Percentiles rank a stretch among this genome's conserved stretches.
phyloP scores from a whole-genome alignment of 2,329 filamentous ascomycete genomes.

The Orbilia ellipsospora region DNA sequence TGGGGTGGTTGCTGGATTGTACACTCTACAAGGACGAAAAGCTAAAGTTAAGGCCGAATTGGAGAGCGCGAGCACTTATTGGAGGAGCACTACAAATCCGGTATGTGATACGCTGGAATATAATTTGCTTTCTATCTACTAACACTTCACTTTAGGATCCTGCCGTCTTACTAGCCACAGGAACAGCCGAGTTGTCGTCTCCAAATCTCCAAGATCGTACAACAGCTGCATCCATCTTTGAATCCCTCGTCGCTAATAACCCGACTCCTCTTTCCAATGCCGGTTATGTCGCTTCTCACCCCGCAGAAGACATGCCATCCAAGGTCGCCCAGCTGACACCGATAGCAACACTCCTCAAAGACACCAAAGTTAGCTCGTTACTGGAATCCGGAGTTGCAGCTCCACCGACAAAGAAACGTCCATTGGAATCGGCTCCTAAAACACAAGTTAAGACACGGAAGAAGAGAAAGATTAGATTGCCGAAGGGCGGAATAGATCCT shows the following conservation, averaged over 20 bases:
- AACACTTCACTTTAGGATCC: conserved; percentile 58
- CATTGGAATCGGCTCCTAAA: conserved; percentile 63
- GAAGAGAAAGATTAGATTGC: conserved; percentile 69
- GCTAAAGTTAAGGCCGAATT: conserved; percentile 78
- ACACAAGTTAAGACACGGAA: conserved; percentile 67
- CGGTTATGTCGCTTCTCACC: conserved; percentile 84
- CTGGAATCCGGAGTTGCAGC: conserved; percentile 74
- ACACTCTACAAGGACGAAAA: conserved; percentile 79
- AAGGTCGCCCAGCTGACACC: conserved; percentile 68
- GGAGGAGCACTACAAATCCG: conserved; percentile 70
- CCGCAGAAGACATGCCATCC: conserved; percentile 69
- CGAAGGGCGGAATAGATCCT: conserved; percentile 76
- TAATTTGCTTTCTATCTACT: conserved; percentile 2
- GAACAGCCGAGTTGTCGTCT: conserved; percentile 82
- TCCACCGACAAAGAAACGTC: conserved; percentile 67
- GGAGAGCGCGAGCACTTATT: conserved; percentile 81
- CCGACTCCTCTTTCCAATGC: conserved; percentile 75
- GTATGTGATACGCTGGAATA: conserved; percentile 24
- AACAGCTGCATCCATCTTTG: conserved; percentile 82
- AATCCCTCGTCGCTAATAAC: conserved; percentile 74
- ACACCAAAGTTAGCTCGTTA: conserved; percentile 72
- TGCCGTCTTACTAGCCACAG: conserved; percentile 82
- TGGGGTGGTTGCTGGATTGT: conserved; percentile 81
- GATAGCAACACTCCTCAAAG: conserved; percentile 71
- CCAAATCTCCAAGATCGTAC: conserved; percentile 74